Percentiles rank a stretch among this genome's conserved stretches.
Evolutionary conservation across 768 basidiomycete species (phyloP).

Genomic region (Suillus lakei): DNA sequence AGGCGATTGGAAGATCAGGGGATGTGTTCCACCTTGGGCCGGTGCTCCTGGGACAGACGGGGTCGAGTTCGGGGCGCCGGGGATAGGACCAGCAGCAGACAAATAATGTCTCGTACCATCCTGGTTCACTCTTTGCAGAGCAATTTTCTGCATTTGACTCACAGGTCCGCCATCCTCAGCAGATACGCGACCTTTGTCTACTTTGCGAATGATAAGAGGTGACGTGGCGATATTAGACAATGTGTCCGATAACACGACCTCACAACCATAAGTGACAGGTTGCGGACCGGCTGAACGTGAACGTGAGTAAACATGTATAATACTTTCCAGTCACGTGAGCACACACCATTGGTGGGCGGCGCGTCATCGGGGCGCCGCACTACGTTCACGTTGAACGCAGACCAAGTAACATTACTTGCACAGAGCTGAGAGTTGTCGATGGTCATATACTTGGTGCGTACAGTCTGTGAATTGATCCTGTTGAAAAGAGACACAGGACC

Average conservation of each 20-base stretch:
- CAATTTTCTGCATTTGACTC: constrained; percentile 97
- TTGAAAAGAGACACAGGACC: constrained; percentile 94
- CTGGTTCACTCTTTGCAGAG: constrained; percentile 80
- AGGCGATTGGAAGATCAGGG: constrained; percentile 78
- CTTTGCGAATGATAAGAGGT: constrained; percentile 87
- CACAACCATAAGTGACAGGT: constrained; percentile 91
- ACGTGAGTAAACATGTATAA: constrained; percentile 44
- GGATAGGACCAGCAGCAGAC: constrained; percentile 85
- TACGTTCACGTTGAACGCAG: constrained; percentile 92
- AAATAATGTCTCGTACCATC: constrained; percentile 88
- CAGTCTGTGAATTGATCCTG: constrained; percentile 95
- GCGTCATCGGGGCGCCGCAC: constrained; percentile 74
- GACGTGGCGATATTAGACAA: constrained; percentile 86
- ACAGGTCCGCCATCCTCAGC: constrained; percentile 91
- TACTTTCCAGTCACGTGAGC: constrained; percentile 53
- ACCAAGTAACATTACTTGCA: constrained; percentile 92
- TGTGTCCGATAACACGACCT: constrained; percentile 84
- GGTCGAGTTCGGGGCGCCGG: constrained; percentile 71
- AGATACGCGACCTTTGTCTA: constrained; percentile 88
- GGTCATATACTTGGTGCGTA: constrained; percentile 97
- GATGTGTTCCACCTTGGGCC: constrained; percentile 79
- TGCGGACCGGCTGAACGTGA: constrained; percentile 65
- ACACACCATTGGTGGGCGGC: constrained; percentile 64
- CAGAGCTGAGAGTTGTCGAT: constrained; percentile 83
- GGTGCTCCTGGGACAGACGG: constrained; percentile 79